Evolutionary conservation across 1,284 basidiomycete genomes (phyloP), one percentile per base, ranked within the genome.

Genomic region (Vanrija humicola): DNA sequence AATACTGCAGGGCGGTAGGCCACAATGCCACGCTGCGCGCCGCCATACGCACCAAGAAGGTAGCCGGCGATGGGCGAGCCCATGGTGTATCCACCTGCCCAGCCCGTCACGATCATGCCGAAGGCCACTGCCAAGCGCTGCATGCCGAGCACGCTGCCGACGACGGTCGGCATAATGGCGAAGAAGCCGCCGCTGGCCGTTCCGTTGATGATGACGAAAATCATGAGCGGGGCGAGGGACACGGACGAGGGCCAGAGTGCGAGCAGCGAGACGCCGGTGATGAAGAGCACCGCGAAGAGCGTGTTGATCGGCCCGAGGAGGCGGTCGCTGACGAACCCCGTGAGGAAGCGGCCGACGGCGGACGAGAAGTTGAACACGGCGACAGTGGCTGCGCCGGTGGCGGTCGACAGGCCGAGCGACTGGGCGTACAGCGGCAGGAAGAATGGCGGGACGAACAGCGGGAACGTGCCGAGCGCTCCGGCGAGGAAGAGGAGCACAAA

Each of bases 371-470:
- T 69, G 58, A 62, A 69, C 3, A 64, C 53, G 0, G 59, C 58
- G 1, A 67, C 61, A 6, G 68, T 55, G 16, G 55, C 43, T 1
- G 74, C 72, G 3, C 70, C 68, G 1, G 66, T 56, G 7, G 64
- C 54, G 8, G 66, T 28, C 28, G 56, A 45, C 15, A 69, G 60
- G 9, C 68, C 65, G 9, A 73, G 65, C 15, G 65, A 64, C 25
- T 60, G 57, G 9, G 70, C 72, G 55, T 71, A 76, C 6, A 74
- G 63, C 1, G 74, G 74, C 9, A 76, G 59, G 58, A 73, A 68
- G 64, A 75, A 75, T 19, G 74, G 70, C 14, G 74, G 70, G 5
- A 76, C 70, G 52, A 75, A 67, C 16, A 76, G 63, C 1, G 72
- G 68, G 49, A 76, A 76, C 6, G 69, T 70, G 3, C 55, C 70